Conservation (phyloP, 208 protist species). For the Acanthamoeba castellanii region DNA sequence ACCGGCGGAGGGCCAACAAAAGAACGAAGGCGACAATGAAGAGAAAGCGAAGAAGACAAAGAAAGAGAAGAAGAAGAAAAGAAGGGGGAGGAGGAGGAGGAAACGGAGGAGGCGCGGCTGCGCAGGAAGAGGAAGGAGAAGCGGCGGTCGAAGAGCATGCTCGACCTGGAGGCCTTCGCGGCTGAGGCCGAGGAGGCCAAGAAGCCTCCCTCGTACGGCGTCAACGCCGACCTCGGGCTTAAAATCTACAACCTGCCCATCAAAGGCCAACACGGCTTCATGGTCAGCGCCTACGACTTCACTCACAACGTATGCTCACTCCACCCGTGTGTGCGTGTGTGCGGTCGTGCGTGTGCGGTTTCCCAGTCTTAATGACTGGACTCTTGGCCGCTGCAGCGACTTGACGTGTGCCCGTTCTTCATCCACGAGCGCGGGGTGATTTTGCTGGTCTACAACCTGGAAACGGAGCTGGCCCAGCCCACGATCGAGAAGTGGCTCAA, state of each 20-base stretch:
- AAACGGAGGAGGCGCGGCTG: not conserved
- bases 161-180: not conserved
- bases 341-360: too few relatives aligned
- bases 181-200: not conserved
- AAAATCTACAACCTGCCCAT: conserved; percentile 63
- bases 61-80: not conserved
- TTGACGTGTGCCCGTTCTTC: conserved; percentile 55
- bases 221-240: not conserved
- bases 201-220: not conserved
- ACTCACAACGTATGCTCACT: not conserved
- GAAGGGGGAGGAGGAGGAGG: not conserved
- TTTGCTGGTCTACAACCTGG: conserved; percentile 40
- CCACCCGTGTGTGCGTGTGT: not conserved
- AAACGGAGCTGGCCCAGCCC: not conserved
- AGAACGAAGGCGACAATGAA: not conserved
- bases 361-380: not conserved
- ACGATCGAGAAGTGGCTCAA: conserved; percentile 33
- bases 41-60: not conserved
- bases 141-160: not conserved
- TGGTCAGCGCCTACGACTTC: conserved; percentile 50
- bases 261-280: not conserved
- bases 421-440: not conserved
- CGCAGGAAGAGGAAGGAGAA: not conserved
- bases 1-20: too few relatives aligned
- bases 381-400: not conserved